Evolutionary conservation across 2,329 filamentous ascomycete species (phyloP).

Genomic region (Phaeomoniella chlamydospora): DNA sequence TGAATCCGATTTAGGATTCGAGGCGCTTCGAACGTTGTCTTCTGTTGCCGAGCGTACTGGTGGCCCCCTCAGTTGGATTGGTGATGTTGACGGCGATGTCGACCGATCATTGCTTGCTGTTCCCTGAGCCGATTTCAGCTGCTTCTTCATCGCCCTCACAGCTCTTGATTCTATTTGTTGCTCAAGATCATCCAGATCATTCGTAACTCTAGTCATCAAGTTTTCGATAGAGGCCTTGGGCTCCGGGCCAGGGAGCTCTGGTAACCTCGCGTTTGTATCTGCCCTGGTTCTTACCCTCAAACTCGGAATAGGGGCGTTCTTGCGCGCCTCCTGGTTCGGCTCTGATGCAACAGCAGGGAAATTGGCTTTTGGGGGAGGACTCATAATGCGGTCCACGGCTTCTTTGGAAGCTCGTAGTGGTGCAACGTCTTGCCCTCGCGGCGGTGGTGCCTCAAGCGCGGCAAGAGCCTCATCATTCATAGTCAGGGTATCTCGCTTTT

Average conservation of each 20-base stretch:
- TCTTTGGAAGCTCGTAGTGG: neutral
- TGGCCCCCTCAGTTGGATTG: neutral
- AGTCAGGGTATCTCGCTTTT: neutral
- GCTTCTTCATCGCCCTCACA: constrained; percentile 1
- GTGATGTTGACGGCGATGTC: neutral
- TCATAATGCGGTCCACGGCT: constrained; percentile 1
- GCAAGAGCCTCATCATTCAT: constrained; percentile 1
- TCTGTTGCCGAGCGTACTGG: constrained; percentile 1
- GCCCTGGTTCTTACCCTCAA: neutral
- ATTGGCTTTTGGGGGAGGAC: neutral
- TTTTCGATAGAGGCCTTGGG: neutral
- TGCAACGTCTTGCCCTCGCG: constrained; percentile 1
- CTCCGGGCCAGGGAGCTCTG: neutral
- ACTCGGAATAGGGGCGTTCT: neutral
- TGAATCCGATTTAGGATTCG: neutral
- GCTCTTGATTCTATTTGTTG: constrained; percentile 1
- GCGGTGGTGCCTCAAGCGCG: neutral
- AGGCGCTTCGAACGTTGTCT: neutral
- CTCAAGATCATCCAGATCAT: constrained; percentile 1
- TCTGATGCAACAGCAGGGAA: neutral
- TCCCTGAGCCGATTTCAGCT: neutral
- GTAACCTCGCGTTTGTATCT: neutral
- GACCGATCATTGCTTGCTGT: neutral
- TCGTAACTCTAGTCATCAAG: neutral
- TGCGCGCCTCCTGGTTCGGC: neutral